Evolutionary conservation across 495 filamentous ascomycete genomes (phyloP).

Genomic region (Parathielavia hyrcaniae): DNA sequence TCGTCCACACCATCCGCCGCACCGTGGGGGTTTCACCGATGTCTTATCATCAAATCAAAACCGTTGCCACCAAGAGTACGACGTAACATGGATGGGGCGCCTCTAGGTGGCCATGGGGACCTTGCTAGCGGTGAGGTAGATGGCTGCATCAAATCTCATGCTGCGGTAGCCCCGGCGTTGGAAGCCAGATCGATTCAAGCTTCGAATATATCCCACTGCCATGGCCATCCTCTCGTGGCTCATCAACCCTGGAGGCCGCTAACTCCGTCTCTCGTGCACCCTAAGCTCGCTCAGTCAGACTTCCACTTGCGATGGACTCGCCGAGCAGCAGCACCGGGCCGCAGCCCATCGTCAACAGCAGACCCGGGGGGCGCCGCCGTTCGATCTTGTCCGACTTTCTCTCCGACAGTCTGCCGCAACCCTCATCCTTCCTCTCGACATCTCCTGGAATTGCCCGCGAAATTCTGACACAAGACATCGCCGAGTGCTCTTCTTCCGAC

Average conservation of each 20-base stretch:
- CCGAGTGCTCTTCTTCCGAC: constrained; percentile 49
- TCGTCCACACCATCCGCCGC: not conserved
- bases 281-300: not conserved
- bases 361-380: constrained; percentile 17
- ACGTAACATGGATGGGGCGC: not conserved
- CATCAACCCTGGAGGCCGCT: too few relatives aligned
- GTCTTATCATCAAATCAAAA: not conserved
- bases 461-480: constrained; percentile 62
- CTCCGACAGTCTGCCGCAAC: constrained; percentile 20
- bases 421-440: constrained; percentile 27
- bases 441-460: constrained; percentile 59
- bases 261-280: not conserved
- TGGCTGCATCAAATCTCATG: too few relatives aligned
- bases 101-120: not conserved
- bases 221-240: too few relatives aligned
- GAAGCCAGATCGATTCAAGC: too few relatives aligned
- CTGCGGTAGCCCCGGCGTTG: too few relatives aligned
- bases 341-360: constrained; percentile 4
- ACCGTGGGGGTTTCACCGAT: not conserved
- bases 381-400: constrained; percentile 20
- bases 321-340: not conserved
- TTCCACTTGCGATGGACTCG: not conserved
- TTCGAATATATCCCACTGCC: too few relatives aligned
- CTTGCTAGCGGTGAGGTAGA: too few relatives aligned
- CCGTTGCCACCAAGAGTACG: not conserved